Conservation (phyloP, 768 basidiomycete species). For the Trametes villosa region DNA sequence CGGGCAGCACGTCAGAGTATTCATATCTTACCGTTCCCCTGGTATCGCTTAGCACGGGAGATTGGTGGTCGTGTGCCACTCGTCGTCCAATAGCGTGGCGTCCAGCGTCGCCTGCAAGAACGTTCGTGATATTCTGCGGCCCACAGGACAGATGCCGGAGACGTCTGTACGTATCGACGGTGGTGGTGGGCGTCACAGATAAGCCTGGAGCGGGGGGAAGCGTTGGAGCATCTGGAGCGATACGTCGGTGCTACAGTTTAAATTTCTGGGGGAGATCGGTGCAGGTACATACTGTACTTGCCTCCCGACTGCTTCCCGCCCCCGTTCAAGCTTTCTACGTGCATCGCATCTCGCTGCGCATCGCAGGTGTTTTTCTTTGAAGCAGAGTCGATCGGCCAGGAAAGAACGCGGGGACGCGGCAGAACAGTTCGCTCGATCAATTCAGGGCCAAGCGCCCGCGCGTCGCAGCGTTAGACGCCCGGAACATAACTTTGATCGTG, state of each 20-base stretch:
- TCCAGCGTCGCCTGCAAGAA: neutral
- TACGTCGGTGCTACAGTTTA: too few species aligned
- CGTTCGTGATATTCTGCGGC: slow-evolving; percentile 1
- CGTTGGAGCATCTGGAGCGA: too few species aligned
- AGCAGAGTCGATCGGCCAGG: too few species aligned
- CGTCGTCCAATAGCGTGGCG: neutral
- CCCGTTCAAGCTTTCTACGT: too few species aligned
- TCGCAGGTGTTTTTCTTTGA: too few species aligned
- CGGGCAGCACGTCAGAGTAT: neutral
- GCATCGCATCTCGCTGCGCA: too few species aligned
- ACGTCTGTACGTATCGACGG: neutral
- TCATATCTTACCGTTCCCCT: neutral
- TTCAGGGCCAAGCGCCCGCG: slow-evolving; percentile 6
- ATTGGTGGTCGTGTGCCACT: slow-evolving; percentile 16
- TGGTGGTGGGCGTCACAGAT: slow-evolving; percentile 4
- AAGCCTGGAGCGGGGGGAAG: too few species aligned
- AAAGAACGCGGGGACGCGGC: too few species aligned
- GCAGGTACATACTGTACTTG: too few species aligned
- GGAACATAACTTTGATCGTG: neutral
- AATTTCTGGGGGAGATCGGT: too few species aligned
- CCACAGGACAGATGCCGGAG: neutral
- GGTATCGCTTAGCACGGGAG: neutral
- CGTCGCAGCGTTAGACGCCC: neutral
- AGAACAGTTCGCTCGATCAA: slow-evolving; percentile 4
- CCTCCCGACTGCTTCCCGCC: too few species aligned